phyloP scores from a whole-genome alignment of 768 basidiomycete genomes.

The Mycena chlorophos region DNA sequence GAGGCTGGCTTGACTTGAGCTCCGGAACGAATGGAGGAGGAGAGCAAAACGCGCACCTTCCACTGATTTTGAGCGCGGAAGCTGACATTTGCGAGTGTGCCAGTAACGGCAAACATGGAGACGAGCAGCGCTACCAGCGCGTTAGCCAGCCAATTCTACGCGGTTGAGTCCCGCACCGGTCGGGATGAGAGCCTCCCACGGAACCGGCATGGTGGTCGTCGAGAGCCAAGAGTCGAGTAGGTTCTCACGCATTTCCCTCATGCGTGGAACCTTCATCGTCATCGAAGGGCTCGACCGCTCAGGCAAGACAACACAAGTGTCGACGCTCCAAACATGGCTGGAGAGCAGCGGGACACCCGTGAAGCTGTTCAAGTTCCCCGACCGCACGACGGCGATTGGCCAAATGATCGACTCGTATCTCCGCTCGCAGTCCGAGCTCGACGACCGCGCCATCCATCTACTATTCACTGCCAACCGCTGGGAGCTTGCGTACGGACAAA shows the following conservation, averaged over 20 bases:
- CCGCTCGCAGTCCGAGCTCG: conserved; percentile 78
- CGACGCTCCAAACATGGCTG: conserved; percentile 57
- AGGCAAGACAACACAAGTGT: conserved; percentile 89
- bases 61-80: conserved; percentile 84
- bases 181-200: conserved; percentile 96
- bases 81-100: conserved; percentile 80
- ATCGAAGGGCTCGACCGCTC: conserved; percentile 95
- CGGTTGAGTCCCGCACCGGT: conserved; percentile 59
- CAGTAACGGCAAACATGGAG: conserved; percentile 86
- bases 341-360: conserved; percentile 46
- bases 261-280: conserved; percentile 82
- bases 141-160: conserved; percentile 6
- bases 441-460: conserved; percentile 89
- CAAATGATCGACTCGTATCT: conserved; percentile 93
- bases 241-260: background rate
- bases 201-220: conserved; percentile 76
- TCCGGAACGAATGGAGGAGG: background rate
- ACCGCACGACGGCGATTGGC: conserved; percentile 88
- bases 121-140: conserved; percentile 69
- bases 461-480: conserved; percentile 97
- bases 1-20: conserved; percentile 49
- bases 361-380: conserved; percentile 84
- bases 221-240: conserved; percentile 11
- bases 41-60: conserved; percentile 56
- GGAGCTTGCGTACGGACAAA: conserved; percentile 77